Evolutionary conservation across 495 filamentous ascomycete species (phyloP), one percentile per base, ranked within the genome.

Genomic region (Hypomontagnella monticulosa): DNA sequence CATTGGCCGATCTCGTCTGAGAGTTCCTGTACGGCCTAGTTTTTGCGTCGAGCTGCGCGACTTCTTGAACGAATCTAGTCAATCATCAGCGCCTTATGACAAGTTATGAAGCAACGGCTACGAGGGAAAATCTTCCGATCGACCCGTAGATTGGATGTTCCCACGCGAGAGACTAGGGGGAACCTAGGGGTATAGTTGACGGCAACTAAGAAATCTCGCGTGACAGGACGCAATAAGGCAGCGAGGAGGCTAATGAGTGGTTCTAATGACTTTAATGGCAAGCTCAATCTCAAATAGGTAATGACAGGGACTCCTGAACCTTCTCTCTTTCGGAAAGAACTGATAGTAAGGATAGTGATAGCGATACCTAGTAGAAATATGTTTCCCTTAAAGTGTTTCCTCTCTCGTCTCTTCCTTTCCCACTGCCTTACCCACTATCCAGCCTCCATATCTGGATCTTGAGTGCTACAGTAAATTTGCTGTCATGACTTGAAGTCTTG

Each of bases 341-440:
- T 27, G 3, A 27, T 27, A 27, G 3, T 27, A 27, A 3, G 23
- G n/a, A n/a, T 27, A 27, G 23, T 27, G 6, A 27, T 27, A 27
- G 23, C 6, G 6, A 27, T n/a, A n/a, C n/a, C n/a, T n/a, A n/a
- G n/a, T n/a, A n/a, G 9, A 46, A 41, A 10, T 30, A 16, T 58
- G 59, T 59, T 68, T 56, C 55, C 46, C 60, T 19, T 63, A 60
- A 56, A 69, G 49, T 60, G 43, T 63, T 60, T 69, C 32, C 27
- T 14, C 27, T 14, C 18, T 27, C 34, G 11, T 64, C 30, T 4
- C 30, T 48, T 49, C 14, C 23, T 34, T 51, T 42, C 52, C 16
- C 23, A 16, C 19, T 34, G n/a, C n/a, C 14, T 47, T 19, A 37
- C 32, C 15, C 15, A 43, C 23, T 48, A 20, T 41, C 33, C 33